Conservation (phyloP, 768 basidiomycete genomes). For the Crassisporium funariophilum region DNA sequence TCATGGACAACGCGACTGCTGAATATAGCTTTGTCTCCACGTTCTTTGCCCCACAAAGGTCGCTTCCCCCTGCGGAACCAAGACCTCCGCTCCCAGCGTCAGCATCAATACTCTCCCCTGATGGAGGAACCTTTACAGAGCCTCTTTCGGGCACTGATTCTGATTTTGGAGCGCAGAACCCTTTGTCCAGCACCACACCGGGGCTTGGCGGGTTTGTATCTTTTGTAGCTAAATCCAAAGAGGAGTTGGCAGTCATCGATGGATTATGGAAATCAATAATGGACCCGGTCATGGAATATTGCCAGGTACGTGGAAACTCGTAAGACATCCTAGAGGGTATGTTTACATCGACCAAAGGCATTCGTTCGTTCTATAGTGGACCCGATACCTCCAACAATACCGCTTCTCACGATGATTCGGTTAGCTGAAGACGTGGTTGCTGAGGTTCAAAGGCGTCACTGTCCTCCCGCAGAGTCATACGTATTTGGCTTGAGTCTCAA, state of each 20-base stretch:
- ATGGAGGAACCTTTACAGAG: constrained; percentile 41
- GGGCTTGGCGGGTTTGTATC: constrained; percentile 37
- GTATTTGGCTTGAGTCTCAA: constrained; percentile 79
- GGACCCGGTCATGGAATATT: constrained; percentile 89
- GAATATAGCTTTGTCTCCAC: constrained; percentile 87
- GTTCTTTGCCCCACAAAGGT: constrained; percentile 66
- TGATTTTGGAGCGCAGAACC: constrained; percentile 44
- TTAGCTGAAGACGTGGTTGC: constrained; percentile 79
- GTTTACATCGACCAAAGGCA: constrained; percentile 40
- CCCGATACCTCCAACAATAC: constrained; percentile 70
- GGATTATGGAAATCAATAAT: constrained; percentile 90
- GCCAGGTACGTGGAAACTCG: constrained; percentile 55
- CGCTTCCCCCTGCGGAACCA: constrained; percentile 35
- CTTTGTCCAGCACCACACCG: constrained; percentile 31
- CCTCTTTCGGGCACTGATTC: constrained; percentile 48
- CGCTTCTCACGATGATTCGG: constrained; percentile 89
- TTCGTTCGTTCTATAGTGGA: constrained; percentile 73
- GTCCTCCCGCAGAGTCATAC: constrained; percentile 79
- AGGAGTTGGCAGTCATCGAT: constrained; percentile 61
- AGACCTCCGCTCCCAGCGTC: constrained; percentile 39
- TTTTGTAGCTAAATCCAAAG: constrained; percentile 47
- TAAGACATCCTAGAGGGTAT: background rate
- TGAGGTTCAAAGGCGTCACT: constrained; percentile 77
- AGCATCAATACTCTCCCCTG: constrained; percentile 44
- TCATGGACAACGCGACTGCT: constrained; percentile 93